Evolutionary conservation across 2,329 filamentous ascomycete genomes (phyloP), one percentile per base, ranked within the genome.

Genomic region (Orbilia ellipsospora): DNA sequence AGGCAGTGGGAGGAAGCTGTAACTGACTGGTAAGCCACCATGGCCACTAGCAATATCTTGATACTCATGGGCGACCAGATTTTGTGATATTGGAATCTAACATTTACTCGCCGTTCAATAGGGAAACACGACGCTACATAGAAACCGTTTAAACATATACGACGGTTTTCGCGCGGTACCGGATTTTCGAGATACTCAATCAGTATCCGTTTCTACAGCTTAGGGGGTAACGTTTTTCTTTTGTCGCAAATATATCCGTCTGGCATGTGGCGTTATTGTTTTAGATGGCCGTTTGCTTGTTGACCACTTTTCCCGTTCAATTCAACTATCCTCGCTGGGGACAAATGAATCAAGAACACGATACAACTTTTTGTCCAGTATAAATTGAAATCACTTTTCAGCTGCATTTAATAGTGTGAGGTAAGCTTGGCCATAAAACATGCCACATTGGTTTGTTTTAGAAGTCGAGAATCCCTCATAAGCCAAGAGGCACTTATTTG

Each of bases 1-100:
- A 85, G 92, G 76, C 83, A 97, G 18, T 99, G 92, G 91, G 94
- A 98, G 80, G 94, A 98, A 82, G 94, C 94, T 1, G 94, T 98
- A 4, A 98, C 95, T 18, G 95, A 98, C 82, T 98, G 94, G 93
- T 94, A 86, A 82, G 91, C 89, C 36, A 16, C 28, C 8, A 26
- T 3, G n/a, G 7, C 7, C 13, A n/a, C 45, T 44, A 5, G n/a
- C n/a, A n/a, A 12, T 12, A n/a, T 15, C 44, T 18, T 10, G 16
- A 18, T 3, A 48, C 16, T n/a, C 16, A 48, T n/a, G 16, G 16
- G 5, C 15, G 16, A 6, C 44, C 16, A n/a, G 16, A 4, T 36
- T 8, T 42, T 18, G 8, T 15, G 26, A 42, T 18, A 16, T 6
- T n/a, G 18, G 42, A 36, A 50, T 42, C 55, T 42, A 40, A 13